Evolutionary conservation across 1,284 basidiomycete species (phyloP).

Genomic region (Cystobasidiaceae sp.): DNA sequence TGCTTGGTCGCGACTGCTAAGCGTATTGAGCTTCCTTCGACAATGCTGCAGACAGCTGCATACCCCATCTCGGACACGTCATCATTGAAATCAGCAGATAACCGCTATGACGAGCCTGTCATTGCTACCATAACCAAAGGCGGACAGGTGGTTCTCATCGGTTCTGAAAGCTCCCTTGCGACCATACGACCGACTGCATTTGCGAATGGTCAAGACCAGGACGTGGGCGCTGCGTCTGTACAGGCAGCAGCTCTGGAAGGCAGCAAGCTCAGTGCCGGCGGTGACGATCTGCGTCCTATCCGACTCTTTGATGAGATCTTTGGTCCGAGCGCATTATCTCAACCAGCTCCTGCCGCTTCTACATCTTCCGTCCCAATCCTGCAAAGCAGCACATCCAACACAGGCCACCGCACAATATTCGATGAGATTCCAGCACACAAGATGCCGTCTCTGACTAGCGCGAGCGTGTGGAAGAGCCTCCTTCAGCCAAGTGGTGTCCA

Average conservation of each 20-base stretch:
- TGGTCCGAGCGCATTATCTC: slow-evolving; percentile 15
- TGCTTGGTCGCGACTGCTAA: too few relatives aligned
- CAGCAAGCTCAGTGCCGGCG: not conserved
- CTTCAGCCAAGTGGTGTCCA: too few relatives aligned
- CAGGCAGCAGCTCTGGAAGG: slow-evolving; percentile 1
- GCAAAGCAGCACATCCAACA: not conserved
- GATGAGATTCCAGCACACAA: slow-evolving; percentile 23
- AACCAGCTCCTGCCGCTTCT: not conserved
- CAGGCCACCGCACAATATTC: slow-evolving; percentile 1
- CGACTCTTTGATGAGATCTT: slow-evolving; percentile 41
- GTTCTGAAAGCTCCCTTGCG: not conserved
- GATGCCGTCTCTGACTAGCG: slow-evolving; percentile 2
- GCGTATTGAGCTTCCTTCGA: too few relatives aligned
- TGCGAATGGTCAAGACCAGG: too few relatives aligned
- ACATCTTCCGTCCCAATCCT: not conserved
- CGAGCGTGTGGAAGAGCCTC: too few relatives aligned
- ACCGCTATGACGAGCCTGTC: too few relatives aligned
- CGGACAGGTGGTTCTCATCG: not conserved
- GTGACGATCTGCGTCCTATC: slow-evolving; percentile 5
- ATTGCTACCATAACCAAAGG: slow-evolving; percentile 11
- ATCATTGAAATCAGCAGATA: too few relatives aligned
- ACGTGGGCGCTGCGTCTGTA: too few relatives aligned
- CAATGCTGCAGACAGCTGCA: too few relatives aligned
- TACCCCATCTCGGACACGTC: too few relatives aligned
- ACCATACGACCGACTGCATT: not conserved